phyloP scores from a whole-genome alignment of 352 stramenopile species.

The Elongisporangium prolatum region DNA sequence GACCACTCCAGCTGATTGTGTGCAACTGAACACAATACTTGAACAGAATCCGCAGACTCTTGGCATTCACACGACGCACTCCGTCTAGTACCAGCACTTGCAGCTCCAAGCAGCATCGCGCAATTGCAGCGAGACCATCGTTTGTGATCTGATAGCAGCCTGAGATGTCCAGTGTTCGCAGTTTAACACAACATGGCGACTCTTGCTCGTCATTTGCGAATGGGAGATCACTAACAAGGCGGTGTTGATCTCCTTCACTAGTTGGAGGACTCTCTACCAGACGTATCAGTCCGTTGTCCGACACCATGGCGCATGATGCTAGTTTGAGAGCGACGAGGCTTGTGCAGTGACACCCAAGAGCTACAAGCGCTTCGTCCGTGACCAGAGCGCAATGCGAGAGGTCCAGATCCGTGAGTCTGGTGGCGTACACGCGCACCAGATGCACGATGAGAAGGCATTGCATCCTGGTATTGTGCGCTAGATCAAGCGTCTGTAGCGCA shows the following conservation, averaged over 20 bases:
- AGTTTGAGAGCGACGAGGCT: slow-evolving; percentile 35
- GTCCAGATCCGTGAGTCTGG: slow-evolving; percentile 36
- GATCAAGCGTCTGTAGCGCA: slow-evolving; percentile 24
- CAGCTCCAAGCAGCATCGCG: slow-evolving; percentile 29
- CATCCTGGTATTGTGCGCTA: slow-evolving; percentile 29
- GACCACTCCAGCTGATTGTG: slow-evolving; percentile 43
- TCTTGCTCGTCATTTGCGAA: slow-evolving; percentile 4
- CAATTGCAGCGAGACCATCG: slow-evolving; percentile 31
- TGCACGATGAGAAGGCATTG: slow-evolving; percentile 35
- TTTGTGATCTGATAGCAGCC: slow-evolving; percentile 68
- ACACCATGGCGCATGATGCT: slow-evolving; percentile 48
- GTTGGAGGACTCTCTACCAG: slow-evolving; percentile 30
- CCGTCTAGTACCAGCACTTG: slow-evolving; percentile 51
- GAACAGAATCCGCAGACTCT: slow-evolving; percentile 23
- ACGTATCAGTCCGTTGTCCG: slow-evolving; percentile 40
- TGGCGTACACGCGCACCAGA: slow-evolving; percentile 33
- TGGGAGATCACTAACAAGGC: not conserved
- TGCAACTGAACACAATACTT: slow-evolving; percentile 30
- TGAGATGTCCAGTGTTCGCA: slow-evolving; percentile 50
- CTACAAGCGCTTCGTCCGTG: slow-evolving; percentile 46
- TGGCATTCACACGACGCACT: slow-evolving; percentile 34
- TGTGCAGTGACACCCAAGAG: slow-evolving; percentile 35
- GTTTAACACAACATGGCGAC: slow-evolving; percentile 25
- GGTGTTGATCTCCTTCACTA: slow-evolving; percentile 14
- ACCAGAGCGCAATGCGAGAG: slow-evolving; percentile 48